These are phyloP conservation scores for Papilionanthe hybrid DNA, from an alignment of 116 monocot genomes.

Conservation along the genomic window DNA sequence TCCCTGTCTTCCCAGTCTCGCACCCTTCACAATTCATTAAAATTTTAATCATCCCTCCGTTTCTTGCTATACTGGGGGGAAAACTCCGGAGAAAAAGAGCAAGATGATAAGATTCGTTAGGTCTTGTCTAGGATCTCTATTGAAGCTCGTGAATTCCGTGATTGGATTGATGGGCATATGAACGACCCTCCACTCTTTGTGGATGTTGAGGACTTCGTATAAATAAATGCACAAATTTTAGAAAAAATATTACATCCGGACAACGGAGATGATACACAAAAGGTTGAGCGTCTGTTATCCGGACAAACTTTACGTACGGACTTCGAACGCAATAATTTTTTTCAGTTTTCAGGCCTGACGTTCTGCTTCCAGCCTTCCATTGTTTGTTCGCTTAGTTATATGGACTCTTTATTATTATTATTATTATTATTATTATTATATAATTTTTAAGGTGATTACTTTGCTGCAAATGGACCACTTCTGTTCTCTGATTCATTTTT, in stretches of 20 bases:
- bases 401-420: not conserved
- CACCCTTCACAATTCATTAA: too few species aligned
- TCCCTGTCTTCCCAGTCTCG: too few species aligned
- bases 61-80: not conserved
- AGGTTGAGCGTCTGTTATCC: conserved; percentile 65
- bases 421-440: too few species aligned
- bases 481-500: not conserved
- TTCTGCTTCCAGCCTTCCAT: conserved; percentile 32
- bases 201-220: conserved; percentile 71
- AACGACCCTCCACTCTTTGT: conserved; percentile 68
- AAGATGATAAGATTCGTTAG: conserved; percentile 42
- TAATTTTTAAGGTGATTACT: not conserved
- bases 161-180: conserved; percentile 61
- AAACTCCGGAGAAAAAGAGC: not conserved
- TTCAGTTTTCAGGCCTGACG: not conserved
- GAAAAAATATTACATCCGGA: conserved; percentile 30
- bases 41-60: too few species aligned
- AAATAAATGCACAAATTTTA: conserved; percentile 13
- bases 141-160: conserved; percentile 73
- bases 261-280: conserved; percentile 67
- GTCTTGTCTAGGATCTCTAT: conserved; percentile 43
- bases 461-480: not conserved
- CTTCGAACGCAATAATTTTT: too few species aligned
- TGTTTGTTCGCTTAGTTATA: conserved; percentile 19
- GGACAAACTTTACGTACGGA: conserved; percentile 21